Evolutionary conservation across 2,329 filamentous ascomycete genomes (phyloP), one percentile per base, ranked within the genome.

Genomic region (Exserohilum turcica): DNA sequence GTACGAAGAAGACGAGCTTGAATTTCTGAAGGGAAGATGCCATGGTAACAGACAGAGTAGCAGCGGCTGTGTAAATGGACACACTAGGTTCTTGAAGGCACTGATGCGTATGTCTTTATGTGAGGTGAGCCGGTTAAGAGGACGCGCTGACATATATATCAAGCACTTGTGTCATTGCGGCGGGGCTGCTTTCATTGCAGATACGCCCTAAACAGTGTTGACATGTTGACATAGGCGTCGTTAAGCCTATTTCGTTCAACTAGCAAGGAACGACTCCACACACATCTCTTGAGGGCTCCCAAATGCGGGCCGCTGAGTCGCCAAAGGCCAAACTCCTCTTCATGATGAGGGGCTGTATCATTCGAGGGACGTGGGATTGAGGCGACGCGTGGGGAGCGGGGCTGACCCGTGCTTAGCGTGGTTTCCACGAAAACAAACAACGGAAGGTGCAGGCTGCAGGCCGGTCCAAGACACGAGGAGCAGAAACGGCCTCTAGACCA

Each of bases 1-100:
- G 79, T 6, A 73, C 68, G 66, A 74, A 79, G 69, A 79, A 80
- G 59, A 80, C 57, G 27, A 81, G 71, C 59, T 79, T 80, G 71
- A 68, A 75, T 46, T 67, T 71, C 19, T 63, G 57, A 13, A 48
- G 32, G 8, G 18, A 35, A 27, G 50, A 48, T 21, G 50, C 32
- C 50, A 53, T 53, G 32, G 29, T 27, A 15, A 18, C 19, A 37
- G 37, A 29, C 24, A 16, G 13, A 29, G 33, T n/a, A 35, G 24
- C 5, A n/a, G 28, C 4, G 16, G 33, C 10, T 28, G 9, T 9
- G 12, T 10, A n/a, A 39, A 33, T 28, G 33, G 7, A 19, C 8
- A 29, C 19, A n/a, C 6, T 15, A 40, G 12, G n/a, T 44, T 44
- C 3, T 21, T 35, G 19, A 3, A 2, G n/a, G 8, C 15, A 27